These are phyloP conservation scores for Helichrysum umbraculigerum DNA, from an alignment of 129 eudicot species.

Conservation along the genomic window DNA sequence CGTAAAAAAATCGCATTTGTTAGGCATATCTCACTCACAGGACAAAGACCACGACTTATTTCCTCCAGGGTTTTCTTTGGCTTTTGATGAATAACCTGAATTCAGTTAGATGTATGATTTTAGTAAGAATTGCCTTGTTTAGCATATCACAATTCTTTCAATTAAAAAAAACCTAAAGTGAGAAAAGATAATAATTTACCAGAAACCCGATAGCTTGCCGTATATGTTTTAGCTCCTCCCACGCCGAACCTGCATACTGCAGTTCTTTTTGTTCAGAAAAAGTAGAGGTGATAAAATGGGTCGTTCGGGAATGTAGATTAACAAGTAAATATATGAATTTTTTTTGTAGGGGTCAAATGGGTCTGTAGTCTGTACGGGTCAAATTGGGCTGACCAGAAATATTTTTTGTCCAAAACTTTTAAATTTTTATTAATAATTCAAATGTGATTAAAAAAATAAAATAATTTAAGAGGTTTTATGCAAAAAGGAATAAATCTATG, in stretches of 20 bases:
- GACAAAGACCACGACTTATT: slow-evolving; percentile 83
- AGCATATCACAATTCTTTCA: neutral
- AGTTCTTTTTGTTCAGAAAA: slow-evolving; percentile 30
- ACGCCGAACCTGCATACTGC: slow-evolving; percentile 97
- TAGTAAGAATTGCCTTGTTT: neutral
- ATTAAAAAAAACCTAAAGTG: neutral
- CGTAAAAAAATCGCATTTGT: neutral
- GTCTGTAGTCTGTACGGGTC: neutral
- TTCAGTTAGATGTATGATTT: neutral
- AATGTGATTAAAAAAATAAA: neutral
- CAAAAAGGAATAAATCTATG: neutral
- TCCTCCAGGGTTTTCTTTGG: slow-evolving; percentile 53
- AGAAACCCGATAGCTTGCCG: slow-evolving; percentile 94
- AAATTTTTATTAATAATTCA: neutral
- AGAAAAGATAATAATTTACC: slow-evolving; percentile 42
- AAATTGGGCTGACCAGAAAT: neutral
- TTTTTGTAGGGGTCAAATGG: neutral
- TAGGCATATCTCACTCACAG: slow-evolving; percentile 55
- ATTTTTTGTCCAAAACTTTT: neutral
- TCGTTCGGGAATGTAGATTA: neutral
- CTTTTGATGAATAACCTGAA: slow-evolving; percentile 89
- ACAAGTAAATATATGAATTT: neutral
- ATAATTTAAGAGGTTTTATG: neutral
- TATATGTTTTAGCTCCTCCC: slow-evolving; percentile 97
- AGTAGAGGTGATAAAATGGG: neutral